These are phyloP conservation scores for Bauhinia variegata DNA, from an alignment of 306 rosid species.

Conservation along the genomic window DNA sequence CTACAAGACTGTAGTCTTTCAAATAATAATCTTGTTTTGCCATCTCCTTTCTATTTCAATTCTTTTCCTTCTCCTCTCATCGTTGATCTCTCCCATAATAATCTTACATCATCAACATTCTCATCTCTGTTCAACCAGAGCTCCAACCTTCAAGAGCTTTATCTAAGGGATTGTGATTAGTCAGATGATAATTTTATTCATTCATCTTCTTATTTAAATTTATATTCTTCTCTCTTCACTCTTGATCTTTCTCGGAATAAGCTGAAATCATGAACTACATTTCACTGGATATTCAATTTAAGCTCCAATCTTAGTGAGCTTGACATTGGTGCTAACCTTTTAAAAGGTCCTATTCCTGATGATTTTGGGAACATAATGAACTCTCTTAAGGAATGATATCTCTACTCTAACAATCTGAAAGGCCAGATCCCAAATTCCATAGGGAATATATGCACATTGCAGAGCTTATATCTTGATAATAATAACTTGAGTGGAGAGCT, in stretches of 20 bases:
- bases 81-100: too few relatives aligned
- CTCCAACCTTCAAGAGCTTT: too few relatives aligned
- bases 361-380: constrained; percentile 12
- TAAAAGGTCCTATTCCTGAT: constrained; percentile 24
- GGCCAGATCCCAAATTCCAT: background rate
- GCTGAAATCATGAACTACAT: background rate
- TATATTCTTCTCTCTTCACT: background rate
- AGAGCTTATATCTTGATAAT: background rate
- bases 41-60: background rate
- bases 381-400: background rate
- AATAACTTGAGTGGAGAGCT: too few relatives aligned
- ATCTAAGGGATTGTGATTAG: too few relatives aligned
- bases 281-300: constrained; percentile 2
- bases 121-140: too few relatives aligned
- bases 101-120: too few relatives aligned
- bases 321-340: fast-evolving
- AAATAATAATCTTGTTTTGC: background rate
- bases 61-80: background rate
- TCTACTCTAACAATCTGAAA: background rate
- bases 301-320: constrained; percentile 14
- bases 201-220: background rate
- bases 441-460: constrained; percentile 18
- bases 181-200: background rate
- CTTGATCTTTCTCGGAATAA: background rate
- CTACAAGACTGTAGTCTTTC: too few relatives aligned